phyloP scores from a whole-genome alignment of 495 filamentous ascomycete genomes.

The Tuber calosporum region DNA sequence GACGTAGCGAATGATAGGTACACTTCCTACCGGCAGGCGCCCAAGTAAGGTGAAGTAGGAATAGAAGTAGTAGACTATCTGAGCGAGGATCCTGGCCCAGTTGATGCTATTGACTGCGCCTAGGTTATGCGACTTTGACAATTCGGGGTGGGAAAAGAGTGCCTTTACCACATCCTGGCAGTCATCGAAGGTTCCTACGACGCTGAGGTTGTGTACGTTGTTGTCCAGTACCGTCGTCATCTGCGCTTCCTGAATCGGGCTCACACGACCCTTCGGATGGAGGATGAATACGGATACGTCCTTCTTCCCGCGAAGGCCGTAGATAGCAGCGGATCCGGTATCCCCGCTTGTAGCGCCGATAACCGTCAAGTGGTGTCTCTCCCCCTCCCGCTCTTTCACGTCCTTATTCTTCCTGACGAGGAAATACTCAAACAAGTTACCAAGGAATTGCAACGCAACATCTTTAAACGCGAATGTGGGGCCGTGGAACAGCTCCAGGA shows the following conservation, averaged over 20 bases:
- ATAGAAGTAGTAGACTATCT: slow-evolving; percentile 88
- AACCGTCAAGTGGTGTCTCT: slow-evolving; percentile 80
- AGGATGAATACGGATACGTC: slow-evolving; percentile 89
- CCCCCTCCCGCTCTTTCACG: slow-evolving; percentile 6
- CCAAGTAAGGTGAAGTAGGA: slow-evolving; percentile 73
- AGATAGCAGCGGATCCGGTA: slow-evolving; percentile 91
- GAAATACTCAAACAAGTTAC: slow-evolving; percentile 96
- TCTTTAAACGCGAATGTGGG: slow-evolving; percentile 95
- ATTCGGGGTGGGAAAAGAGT: slow-evolving; percentile 71
- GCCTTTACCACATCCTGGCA: slow-evolving; percentile 95
- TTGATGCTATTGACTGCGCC: slow-evolving; percentile 89
- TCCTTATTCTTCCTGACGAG: slow-evolving; percentile 69
- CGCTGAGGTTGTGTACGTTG: slow-evolving; percentile 83
- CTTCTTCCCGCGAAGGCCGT: slow-evolving; percentile 93
- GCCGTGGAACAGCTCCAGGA: slow-evolving; percentile 96
- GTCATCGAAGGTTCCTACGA: slow-evolving; percentile 87
- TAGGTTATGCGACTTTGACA: slow-evolving; percentile 66
- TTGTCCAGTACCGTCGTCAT: slow-evolving; percentile 85
- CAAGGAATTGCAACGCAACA: slow-evolving; percentile 80
- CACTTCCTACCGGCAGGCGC: slow-evolving; percentile 48
- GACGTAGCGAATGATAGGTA: slow-evolving; percentile 64
- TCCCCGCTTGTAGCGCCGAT: slow-evolving; percentile 91
- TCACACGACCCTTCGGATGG: slow-evolving; percentile 73
- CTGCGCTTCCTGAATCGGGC: slow-evolving; percentile 83
- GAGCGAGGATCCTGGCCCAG: slow-evolving; percentile 81